Base-by-base conservation (phyloP, 495 filamentous ascomycete genomes). In the Lasiosphaeria miniovina region DNA sequence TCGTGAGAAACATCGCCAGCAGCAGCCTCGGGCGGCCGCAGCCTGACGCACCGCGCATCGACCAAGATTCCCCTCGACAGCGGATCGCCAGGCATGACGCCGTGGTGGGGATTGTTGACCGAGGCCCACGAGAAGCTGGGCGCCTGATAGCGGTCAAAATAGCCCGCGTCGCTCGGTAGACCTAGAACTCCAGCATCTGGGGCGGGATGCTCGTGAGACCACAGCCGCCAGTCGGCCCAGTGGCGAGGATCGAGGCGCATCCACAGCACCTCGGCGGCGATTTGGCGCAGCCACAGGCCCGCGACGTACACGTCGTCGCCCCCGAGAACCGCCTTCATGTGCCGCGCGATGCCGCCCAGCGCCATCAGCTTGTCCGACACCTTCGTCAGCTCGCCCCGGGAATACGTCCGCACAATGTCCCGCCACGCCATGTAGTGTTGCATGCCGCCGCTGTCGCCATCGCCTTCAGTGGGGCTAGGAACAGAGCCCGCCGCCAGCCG, bases 71-170 rank as follows among this genome's bases (percentile, higher is more conserved):
- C 38, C 8, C 7, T 0, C 38, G 38, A 41, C 8, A 41, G 38
- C 38, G 38, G 38, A 41, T 8, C 1, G 14, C 38, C 38, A 14
- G 38, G 38, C 38, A 41, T 41, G 7, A 41, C 38, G 8, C 38
- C 38, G 38, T 41, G 38, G 14, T 14, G 8, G 14, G 38, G 38
- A 14, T 41, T 41, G 52, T 54, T 15, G 15, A 35, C 41, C n/a
- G 52, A 54, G 14, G 52, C 34, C 52, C 52, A 54, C 11, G 33
- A 54, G 34, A 54, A 54, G 52, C 52, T 54, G 5, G 52, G 52
- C 2, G 52, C 52, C 38, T 34, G 52, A 8, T 54, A 54, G 7
- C 4, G 1, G 32, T 11, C 35, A 12, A 12, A 41, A 14, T 41
- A 9, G 1, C 7, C 14, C 8, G 38, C 38, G 1, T 41, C 14